Evolutionary conservation across 2,329 filamentous ascomycete genomes (phyloP).

Genomic region (Phaeosphaeria sp.): DNA sequence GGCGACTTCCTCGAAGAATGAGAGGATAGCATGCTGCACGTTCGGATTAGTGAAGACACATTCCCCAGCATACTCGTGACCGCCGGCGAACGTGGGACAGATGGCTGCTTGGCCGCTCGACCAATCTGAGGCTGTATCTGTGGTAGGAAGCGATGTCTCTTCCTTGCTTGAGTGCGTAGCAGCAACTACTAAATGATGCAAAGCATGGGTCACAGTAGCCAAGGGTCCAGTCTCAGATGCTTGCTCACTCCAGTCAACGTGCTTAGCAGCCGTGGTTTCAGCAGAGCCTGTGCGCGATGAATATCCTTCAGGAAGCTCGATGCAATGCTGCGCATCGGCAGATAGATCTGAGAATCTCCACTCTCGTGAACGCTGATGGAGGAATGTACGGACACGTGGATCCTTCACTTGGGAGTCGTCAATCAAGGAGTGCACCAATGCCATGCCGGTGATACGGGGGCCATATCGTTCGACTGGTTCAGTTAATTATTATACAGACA

Average conservation of each 20-base stretch:
- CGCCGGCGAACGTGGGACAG: slow-evolving; percentile 67
- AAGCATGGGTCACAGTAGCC: slow-evolving; percentile 9
- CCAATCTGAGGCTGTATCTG: slow-evolving; percentile 13
- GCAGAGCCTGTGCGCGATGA: background rate
- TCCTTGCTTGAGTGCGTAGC: background rate
- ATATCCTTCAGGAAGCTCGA: slow-evolving; percentile 31
- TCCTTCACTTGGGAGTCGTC: slow-evolving; percentile 31
- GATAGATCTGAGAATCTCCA: slow-evolving; percentile 35
- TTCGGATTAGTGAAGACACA: slow-evolving; percentile 61
- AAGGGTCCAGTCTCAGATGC: background rate
- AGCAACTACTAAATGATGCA: slow-evolving; percentile 13
- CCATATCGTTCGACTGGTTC: slow-evolving; percentile 33
- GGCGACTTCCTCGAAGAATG: slow-evolving; percentile 67
- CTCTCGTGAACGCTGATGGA: slow-evolving; percentile 39
- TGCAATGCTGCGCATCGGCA: slow-evolving; percentile 25
- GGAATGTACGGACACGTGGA: slow-evolving; percentile 33
- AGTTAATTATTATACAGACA: background rate
- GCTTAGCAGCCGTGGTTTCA: slow-evolving; percentile 1
- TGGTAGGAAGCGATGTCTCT: background rate
- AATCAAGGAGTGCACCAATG: slow-evolving; percentile 32
- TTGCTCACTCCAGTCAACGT: slow-evolving; percentile 22
- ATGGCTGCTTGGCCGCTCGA: slow-evolving; percentile 32
- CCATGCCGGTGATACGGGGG: slow-evolving; percentile 38
- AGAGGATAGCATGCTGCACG: slow-evolving; percentile 61
- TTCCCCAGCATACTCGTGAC: slow-evolving; percentile 66